A percentile compares a stretch with the other conserved stretches of the same genome.
Evolutionary conservation across 768 basidiomycete genomes (phyloP).

Genomic region (Boletus eberwhitei): DNA sequence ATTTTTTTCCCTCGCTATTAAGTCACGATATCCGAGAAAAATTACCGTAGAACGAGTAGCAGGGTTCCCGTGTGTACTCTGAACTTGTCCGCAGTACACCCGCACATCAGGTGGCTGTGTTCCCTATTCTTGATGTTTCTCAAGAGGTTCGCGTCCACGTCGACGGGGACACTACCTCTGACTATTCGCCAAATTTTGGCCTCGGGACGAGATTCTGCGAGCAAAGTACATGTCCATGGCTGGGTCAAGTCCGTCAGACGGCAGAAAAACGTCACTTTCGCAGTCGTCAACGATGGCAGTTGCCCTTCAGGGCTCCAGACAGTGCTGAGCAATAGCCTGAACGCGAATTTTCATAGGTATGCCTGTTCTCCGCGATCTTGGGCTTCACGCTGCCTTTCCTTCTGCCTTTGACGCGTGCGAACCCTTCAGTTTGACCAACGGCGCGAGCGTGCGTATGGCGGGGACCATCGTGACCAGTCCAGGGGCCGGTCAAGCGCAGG

Average conservation of each 20-base stretch:
- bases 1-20: conserved; percentile 1
- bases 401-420: conserved; percentile 4
- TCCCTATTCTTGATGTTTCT: conserved; percentile 20
- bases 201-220: conserved; percentile 6
- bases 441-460: conserved; percentile 48
- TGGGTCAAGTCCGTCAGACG: conserved; percentile 85
- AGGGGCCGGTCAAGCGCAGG: conserved; percentile 49
- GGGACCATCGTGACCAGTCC: conserved; percentile 47
- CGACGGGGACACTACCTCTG: conserved; percentile 25
- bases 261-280: conserved; percentile 88
- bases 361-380: neutral
- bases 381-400: neutral
- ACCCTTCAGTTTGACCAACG: conserved; percentile 45
- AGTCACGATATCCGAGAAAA: too few relatives aligned
- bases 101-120: conserved; percentile 25
- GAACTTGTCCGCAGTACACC: neutral
- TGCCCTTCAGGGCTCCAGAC: conserved; percentile 69
- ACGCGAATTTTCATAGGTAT: conserved; percentile 19
- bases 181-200: conserved; percentile 39
- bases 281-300: conserved; percentile 79
- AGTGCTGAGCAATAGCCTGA: conserved; percentile 48
- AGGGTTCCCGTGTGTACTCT: neutral
- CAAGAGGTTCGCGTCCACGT: conserved; percentile 30
- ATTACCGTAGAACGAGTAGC: too few relatives aligned
- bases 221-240: conserved; percentile 54